Percentiles rank a stretch among this genome's conserved stretches.
These are phyloP conservation scores for Theileria luwenshuni DNA, from an alignment of 169 alveolate species.

Conservation along the genomic window DNA sequence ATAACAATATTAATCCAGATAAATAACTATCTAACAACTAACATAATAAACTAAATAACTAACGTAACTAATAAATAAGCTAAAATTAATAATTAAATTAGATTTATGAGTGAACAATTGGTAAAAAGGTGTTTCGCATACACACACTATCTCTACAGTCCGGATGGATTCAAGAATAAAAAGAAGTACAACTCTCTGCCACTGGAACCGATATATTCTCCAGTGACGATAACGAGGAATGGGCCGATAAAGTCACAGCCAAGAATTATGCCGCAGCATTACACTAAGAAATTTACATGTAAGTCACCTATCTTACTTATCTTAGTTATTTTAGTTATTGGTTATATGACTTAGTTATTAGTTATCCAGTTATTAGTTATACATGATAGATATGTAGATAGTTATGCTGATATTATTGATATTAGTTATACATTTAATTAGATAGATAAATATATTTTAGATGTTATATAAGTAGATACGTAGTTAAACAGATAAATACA, in stretches of 20 bases:
- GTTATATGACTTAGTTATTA: background rate
- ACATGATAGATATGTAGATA: too few relatives aligned
- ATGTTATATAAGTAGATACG: background rate
- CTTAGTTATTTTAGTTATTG: background rate
- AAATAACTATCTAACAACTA: too few relatives aligned
- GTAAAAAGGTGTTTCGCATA: slow-evolving; percentile 45
- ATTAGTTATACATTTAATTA: background rate
- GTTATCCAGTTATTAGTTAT: background rate
- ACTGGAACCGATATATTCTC: slow-evolving; percentile 44
- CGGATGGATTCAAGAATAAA: slow-evolving; percentile 21
- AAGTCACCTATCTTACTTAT: background rate
- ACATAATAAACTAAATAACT: too few relatives aligned
- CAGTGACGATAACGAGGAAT: slow-evolving; percentile 32
- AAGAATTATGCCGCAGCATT: background rate
- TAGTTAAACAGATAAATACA: too few relatives aligned
- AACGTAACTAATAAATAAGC: too few relatives aligned
- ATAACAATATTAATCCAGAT: too few relatives aligned
- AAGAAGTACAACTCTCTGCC: slow-evolving; percentile 27
- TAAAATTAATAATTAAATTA: background rate
- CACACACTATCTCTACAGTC: slow-evolving; percentile 52
- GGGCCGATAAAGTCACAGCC: slow-evolving; percentile 49
- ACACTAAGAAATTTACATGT: background rate
- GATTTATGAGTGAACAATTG: slow-evolving; percentile 38
- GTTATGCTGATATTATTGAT: background rate
- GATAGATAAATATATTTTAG: background rate